phyloP scores from a whole-genome alignment of 352 stramenopile genomes.

The Phytopythium helicoides region DNA sequence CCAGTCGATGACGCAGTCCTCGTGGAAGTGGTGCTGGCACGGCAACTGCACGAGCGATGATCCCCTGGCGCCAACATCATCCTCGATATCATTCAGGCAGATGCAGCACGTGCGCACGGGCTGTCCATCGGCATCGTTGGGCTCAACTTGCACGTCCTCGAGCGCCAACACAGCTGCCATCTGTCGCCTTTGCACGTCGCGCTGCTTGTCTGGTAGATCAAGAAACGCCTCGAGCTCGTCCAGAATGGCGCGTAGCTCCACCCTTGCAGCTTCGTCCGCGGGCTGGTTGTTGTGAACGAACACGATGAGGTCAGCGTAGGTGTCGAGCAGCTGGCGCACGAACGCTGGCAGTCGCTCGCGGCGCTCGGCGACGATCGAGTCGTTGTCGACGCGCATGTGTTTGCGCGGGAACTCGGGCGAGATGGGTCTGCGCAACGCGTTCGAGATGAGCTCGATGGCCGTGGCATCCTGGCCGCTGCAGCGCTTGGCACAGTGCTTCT shows the following conservation, averaged over 20 bases:
- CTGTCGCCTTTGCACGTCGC: constrained; percentile 35
- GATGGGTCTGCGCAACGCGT: constrained; percentile 41
- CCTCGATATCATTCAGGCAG: constrained; percentile 35
- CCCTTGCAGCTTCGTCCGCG: constrained; percentile 15
- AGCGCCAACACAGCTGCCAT: constrained; percentile 44
- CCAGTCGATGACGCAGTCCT: constrained; percentile 72
- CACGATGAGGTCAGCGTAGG: constrained; percentile 52
- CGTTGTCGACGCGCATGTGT: constrained; percentile 43
- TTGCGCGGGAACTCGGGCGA: constrained; percentile 44
- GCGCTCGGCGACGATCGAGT: constrained; percentile 35
- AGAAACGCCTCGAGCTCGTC: constrained; percentile 40
- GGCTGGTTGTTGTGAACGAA: constrained; percentile 31
- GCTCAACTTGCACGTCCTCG: constrained; percentile 32
- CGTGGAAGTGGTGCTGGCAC: constrained; percentile 60
- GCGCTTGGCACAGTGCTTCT: constrained; percentile 13
- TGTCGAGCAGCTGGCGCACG: constrained; percentile 39
- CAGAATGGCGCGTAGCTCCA: constrained; percentile 25
- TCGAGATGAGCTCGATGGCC: constrained; percentile 41
- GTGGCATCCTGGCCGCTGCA: constrained; percentile 10
- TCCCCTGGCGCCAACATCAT: constrained; percentile 11
- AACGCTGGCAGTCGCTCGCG: constrained; percentile 36
- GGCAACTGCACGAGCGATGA: constrained; percentile 31
- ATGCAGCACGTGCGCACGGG: constrained; percentile 36
- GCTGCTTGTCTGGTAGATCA: constrained; percentile 42
- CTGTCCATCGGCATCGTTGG: constrained; percentile 5